Evolutionary conservation across 2,329 filamentous ascomycete species (phyloP).

Genomic region (Cladosporium cucumerinum): DNA sequence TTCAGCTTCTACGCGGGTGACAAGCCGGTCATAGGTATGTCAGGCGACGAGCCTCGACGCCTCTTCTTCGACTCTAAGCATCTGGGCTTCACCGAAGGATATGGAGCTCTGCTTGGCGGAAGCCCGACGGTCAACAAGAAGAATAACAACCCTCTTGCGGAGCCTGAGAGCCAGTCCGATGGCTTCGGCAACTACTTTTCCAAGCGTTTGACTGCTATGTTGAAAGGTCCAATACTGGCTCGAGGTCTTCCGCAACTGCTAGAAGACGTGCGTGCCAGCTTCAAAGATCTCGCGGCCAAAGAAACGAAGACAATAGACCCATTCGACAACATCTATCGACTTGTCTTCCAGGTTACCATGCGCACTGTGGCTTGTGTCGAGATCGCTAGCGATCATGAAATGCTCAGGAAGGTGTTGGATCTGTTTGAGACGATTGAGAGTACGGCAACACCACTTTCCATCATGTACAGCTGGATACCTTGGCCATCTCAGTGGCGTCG

Average conservation of each 20-base stretch:
- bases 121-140: slow-evolving; percentile 32
- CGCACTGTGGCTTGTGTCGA: slow-evolving; percentile 54
- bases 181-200: slow-evolving; percentile 26
- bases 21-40: slow-evolving; percentile 45
- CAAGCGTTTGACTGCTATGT: slow-evolving; percentile 26
- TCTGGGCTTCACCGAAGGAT: slow-evolving; percentile 46
- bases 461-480: slow-evolving; percentile 55
- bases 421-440: slow-evolving; percentile 49
- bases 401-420: slow-evolving; percentile 44
- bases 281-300: slow-evolving; percentile 39
- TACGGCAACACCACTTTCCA: slow-evolving; percentile 41
- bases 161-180: slow-evolving; percentile 19
- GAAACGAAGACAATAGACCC: slow-evolving; percentile 46
- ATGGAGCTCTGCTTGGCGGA: slow-evolving; percentile 29
- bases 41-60: slow-evolving; percentile 42
- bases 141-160: slow-evolving; percentile 12
- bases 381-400: slow-evolving; percentile 47
- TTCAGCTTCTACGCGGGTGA: slow-evolving; percentile 51
- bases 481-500: slow-evolving; percentile 44
- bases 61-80: slow-evolving; percentile 47
- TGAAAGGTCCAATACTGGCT: slow-evolving; percentile 29
- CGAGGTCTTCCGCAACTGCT: slow-evolving; percentile 42
- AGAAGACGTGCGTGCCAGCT: slow-evolving; percentile 39
- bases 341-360: slow-evolving; percentile 58
- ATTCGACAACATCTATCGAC: slow-evolving; percentile 52